Evolutionary conservation across 2,329 filamentous ascomycete species (phyloP).

Genomic region (Rutstroemia sp.): DNA sequence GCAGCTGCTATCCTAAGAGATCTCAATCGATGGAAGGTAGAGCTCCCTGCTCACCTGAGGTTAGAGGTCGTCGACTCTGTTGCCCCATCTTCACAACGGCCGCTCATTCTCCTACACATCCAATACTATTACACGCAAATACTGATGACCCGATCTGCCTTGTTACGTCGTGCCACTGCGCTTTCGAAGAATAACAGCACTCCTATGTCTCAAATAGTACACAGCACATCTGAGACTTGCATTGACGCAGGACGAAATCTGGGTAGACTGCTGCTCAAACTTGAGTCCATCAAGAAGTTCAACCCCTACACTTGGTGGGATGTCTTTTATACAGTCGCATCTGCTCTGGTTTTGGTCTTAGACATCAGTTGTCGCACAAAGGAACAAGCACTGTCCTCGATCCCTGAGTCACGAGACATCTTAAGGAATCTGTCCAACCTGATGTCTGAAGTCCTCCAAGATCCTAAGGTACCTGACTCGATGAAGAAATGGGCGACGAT

Average conservation of each 20-base stretch:
- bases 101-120: neutral
- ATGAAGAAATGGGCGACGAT: neutral
- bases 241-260: neutral
- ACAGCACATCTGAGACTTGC: neutral
- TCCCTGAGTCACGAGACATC: neutral
- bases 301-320: neutral
- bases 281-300: neutral
- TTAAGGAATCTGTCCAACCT: neutral
- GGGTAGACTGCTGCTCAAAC: neutral
- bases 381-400: neutral
- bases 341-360: neutral
- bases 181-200: neutral
- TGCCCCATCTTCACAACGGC: neutral
- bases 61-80: neutral
- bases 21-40: slow-evolving; percentile 32
- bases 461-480: neutral
- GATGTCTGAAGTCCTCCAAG: neutral
- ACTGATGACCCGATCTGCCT: neutral
- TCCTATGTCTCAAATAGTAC: neutral
- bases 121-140: neutral
- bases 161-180: neutral
- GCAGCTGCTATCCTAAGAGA: slow-evolving; percentile 33
- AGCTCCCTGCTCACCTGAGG: slow-evolving; percentile 32
- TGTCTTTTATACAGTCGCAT: neutral
- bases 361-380: neutral